phyloP scores from a whole-genome alignment of 2,329 filamentous ascomycete genomes.

The Zelopaecilomyces penicillatus region DNA sequence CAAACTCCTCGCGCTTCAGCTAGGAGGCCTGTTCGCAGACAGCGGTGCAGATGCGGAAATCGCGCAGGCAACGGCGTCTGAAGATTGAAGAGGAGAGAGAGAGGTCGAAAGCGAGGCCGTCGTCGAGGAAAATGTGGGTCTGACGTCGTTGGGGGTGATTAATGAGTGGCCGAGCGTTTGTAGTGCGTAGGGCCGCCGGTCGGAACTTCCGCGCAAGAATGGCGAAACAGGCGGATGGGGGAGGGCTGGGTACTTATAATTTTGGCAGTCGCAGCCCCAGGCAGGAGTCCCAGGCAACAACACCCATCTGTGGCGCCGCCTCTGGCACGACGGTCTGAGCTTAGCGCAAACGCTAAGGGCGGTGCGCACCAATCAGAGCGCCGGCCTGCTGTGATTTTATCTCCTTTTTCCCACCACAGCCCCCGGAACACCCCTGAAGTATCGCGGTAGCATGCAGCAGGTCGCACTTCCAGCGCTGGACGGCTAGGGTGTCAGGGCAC shows the following conservation, averaged over 20 bases:
- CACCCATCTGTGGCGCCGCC: slow-evolving; percentile 34
- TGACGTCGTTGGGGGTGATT: slow-evolving; percentile 15
- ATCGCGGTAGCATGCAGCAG: slow-evolving; percentile 22
- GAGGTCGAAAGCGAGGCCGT: slow-evolving; percentile 16
- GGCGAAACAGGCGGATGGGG: slow-evolving; percentile 42
- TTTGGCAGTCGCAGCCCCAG: slow-evolving; percentile 32
- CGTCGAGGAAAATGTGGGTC: slow-evolving; percentile 13
- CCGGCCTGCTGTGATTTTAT: slow-evolving; percentile 27
- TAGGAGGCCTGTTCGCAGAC: slow-evolving; percentile 8
- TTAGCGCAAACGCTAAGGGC: slow-evolving; percentile 28
- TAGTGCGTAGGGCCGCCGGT: slow-evolving; percentile 47
- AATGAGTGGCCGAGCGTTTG: slow-evolving; percentile 36
- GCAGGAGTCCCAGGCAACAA: slow-evolving; percentile 35
- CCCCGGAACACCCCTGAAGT: slow-evolving; percentile 30
- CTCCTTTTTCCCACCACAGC: slow-evolving; percentile 27
- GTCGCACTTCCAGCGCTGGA: slow-evolving; percentile 14
- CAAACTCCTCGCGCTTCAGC: slow-evolving; percentile 10
- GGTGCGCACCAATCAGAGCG: slow-evolving; percentile 29
- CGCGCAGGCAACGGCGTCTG: slow-evolving; percentile 8
- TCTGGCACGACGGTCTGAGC: slow-evolving; percentile 29
- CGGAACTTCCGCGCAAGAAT: slow-evolving; percentile 47
- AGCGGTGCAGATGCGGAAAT: slow-evolving; percentile 10
- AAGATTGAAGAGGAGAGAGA: slow-evolving; percentile 9
- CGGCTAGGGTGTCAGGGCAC: slow-evolving; percentile 5
- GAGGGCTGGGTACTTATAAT: slow-evolving; percentile 49